Evolutionary conservation across 106 monocot genomes (phyloP), one percentile per base, ranked within the genome.

Genomic region (Platanthera zijinensis): DNA sequence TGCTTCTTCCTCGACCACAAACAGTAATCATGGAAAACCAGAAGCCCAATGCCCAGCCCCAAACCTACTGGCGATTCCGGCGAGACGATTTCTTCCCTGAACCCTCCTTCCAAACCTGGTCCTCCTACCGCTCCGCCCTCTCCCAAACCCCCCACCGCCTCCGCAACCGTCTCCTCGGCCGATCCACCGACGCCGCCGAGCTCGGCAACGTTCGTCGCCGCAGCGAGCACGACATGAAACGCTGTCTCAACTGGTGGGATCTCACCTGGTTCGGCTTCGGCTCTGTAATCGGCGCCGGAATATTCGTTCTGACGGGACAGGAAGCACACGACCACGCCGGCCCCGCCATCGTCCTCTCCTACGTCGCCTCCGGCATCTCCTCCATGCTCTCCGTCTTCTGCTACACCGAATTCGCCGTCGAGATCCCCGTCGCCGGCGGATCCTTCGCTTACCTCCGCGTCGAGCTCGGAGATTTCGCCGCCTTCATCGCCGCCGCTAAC

Each of bases 191-290:
- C 11, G 17, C 70, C 67, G 67, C 72, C 57, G 88, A 88, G 85
- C 56, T 83, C 66, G 71, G 57, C 7, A 80, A 89, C 77, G 83
- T 95, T 63, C 76, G 79, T 61, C 84, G 79, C n/a, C 46, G 87
- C 67, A 95, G 95, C 86, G 89, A 87, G 46, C 80, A 86, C 82
- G 85, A 89, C 53, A 95, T 91, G 91, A 92, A 86, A 86, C 78
- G 76, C 79, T 81, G 74, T 50, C 83, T 91, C 22, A 51, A 84
- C 0, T 89, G 91, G 89, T 94, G 94, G 94, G 94, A 94, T 69
- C 95, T 95, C 56, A 89, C 86, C 54, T 91, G 89, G 89, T 92
- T 95, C 79, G 95, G 95, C 28, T 83, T 95, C 73, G 95, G 95
- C 6, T 87, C 95, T 17, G 91, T 95, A 39, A 92, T 95, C 77